Base-by-base conservation (phyloP, 129 eudicot genomes). In the Pseudognaphalium luteoalbum region DNA sequence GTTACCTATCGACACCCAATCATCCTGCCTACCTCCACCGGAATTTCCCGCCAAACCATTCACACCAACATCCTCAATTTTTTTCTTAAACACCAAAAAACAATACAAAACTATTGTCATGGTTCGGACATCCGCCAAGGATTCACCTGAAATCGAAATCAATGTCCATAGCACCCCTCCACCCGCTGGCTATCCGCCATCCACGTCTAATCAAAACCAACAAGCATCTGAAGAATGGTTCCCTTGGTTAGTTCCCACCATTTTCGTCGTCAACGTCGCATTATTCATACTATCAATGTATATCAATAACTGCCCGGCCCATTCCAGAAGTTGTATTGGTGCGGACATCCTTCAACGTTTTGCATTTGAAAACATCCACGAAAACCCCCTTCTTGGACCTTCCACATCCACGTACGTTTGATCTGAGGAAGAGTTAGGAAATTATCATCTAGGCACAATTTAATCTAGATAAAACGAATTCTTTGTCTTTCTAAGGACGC, bases 331-430 rank as follows among this genome's bases (percentile, higher is more conserved):
- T 20, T 92, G 97, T 85, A 22, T 92, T 17, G 91, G 85, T 0
- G 75, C 50, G 3, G 10, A 73, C 8, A 0, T 4, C 8, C 81
- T 92, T 52, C 87, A 88, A 21, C 89, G 93, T 0, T 86, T 85
- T 33, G 83, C 96, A 8, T 92, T 92, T 35, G 89, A 92, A 72
- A 76, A 70, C 70, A 50, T 80, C 57, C 81, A 61, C 0, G 87
- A 88, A 74, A 93, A 93, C 79, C 98, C 98, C 19, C 85, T 93
- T 66, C 89, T 90, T 21, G 97, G 98, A 30, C 98, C 98, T 65
- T 80, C 97, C n/a, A 73, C 96, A 35, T 35, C 78, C 34, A 90
- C 97, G 98, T 93, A 50, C 44, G 87, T 64, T 10, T 7, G 25
- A 32, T 32, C 34, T 32, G 34, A 4, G 34, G 4, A 1, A 32